These are phyloP conservation scores for Dactylellina haptotyla DNA, from an alignment of 2,329 filamentous ascomycete species.

Conservation along the genomic window DNA sequence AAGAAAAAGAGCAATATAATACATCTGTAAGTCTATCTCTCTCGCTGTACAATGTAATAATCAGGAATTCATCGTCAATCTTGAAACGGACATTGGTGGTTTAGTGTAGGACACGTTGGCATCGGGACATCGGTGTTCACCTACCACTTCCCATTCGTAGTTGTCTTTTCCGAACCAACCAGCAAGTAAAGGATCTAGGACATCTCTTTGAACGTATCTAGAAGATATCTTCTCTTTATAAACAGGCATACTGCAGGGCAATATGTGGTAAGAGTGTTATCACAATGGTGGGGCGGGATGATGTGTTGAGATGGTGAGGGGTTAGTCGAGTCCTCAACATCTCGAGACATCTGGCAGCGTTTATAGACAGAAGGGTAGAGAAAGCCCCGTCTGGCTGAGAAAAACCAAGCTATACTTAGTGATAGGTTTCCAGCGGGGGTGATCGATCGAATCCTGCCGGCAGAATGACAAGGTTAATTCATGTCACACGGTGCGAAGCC, in stretches of 20 bases:
- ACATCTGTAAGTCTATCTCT: conserved; percentile 7
- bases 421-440: too few species aligned
- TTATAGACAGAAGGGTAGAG: too few species aligned
- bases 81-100: conserved; percentile 7
- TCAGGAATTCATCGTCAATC: conserved; percentile 26
- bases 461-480: too few species aligned
- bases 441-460: too few species aligned
- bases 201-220: conserved; percentile 10
- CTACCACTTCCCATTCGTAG: conserved; percentile 22
- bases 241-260: conserved; percentile 1
- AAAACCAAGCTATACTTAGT: too few species aligned
- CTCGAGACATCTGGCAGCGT: too few species aligned
- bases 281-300: neutral
- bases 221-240: conserved; percentile 12
- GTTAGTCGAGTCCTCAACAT: too few species aligned
- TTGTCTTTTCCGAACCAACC: conserved; percentile 30
- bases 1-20: neutral
- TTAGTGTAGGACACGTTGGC: too few species aligned
- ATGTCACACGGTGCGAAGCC: too few species aligned
- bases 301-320: too few species aligned
- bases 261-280: neutral
- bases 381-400: too few species aligned
- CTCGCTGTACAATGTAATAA: conserved; percentile 7
- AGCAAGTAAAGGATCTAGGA: conserved; percentile 1
- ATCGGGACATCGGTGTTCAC: too few species aligned